Evolutionary conservation across 371 early-diverging fungal genomes (phyloP), one percentile per base, ranked within the genome.

Genomic region (Mortierella sp.): DNA sequence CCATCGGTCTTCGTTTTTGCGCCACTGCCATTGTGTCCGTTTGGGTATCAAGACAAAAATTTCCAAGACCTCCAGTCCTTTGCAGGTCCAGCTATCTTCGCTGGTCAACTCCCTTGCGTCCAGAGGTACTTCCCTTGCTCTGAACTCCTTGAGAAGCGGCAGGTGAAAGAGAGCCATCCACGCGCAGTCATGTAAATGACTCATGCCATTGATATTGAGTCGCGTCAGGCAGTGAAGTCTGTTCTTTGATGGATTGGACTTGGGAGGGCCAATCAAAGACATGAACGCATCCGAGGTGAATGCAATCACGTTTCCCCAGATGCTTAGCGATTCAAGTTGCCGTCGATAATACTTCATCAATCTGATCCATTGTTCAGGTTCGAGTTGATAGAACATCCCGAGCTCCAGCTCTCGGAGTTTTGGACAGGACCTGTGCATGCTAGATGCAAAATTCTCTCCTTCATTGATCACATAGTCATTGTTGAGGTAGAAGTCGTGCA

Each of bases 61-160:
- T 31, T 52, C 66, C 28, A 71, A 30, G 0, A 56, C 39, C 51
- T 64, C 71, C 46, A 71, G 9, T 0, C 43, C 51, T 3, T 41
- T 55, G 42, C 64, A 71, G 14, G 45, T 64, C 71, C 71, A 71
- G n/a, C 60, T 60, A 27, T 28, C 64, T 23, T 60, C 61, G 7
- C 4, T 34, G 14, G 60, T 49, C 21, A 71, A 23, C 1, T 34
- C 12, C 28, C 30, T 24, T 3, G 71, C 71, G 13, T 71, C 60
- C 46, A 64, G 10, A 30, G 60, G 56, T 12, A 71, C 60, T 1
- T 26, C 26, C 34, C 53, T 14, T 12, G 71, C 71, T 23, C 41
- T 18, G 38, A 71, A 54, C 12, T 46, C 58, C 41, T 43, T 54
- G 21, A 71, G 52, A 9, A 49, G 50, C 9, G 59, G 56, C 8